Evolutionary conservation across 75 land plant genomes (phyloP).

Genomic region (Cupressus sempervirens): DNA sequence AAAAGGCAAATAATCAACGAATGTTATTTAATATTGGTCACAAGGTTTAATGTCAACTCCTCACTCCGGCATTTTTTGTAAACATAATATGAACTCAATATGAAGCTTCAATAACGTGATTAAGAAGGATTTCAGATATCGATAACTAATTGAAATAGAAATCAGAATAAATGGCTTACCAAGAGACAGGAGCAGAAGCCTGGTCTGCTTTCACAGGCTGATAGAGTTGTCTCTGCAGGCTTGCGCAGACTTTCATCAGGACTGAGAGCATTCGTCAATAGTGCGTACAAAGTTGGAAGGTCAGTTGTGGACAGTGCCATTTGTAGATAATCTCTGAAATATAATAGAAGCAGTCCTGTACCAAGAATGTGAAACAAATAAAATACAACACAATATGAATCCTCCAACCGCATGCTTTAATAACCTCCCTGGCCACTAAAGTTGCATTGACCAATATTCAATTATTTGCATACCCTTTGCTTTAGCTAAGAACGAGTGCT

Average conservation of each 20-base stretch:
- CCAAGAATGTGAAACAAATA: background rate
- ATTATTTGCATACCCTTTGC: background rate
- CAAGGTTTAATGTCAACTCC: background rate
- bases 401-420: background rate
- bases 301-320: conserved; percentile 89
- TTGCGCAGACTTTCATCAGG: conserved; percentile 64
- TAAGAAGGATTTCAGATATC: background rate
- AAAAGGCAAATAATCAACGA: background rate
- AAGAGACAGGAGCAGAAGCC: conserved; percentile 96
- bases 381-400: background rate
- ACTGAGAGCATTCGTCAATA: conserved; percentile 76
- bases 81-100: background rate
- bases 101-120: background rate
- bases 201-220: conserved; percentile 70
- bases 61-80: background rate
- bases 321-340: background rate
- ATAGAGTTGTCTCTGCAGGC: conserved; percentile 80
- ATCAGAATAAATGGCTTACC: conserved; percentile 35
- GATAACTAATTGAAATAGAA: background rate
- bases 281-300: conserved; percentile 63
- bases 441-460: background rate
- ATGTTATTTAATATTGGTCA: background rate
- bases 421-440: background rate
- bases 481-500: background rate
- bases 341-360: background rate